A percentile compares a stretch with the other conserved stretches of the same genome.
phyloP scores from a whole-genome alignment of 2,329 filamentous ascomycete species.

The Calcarisporium arbuscula region DNA sequence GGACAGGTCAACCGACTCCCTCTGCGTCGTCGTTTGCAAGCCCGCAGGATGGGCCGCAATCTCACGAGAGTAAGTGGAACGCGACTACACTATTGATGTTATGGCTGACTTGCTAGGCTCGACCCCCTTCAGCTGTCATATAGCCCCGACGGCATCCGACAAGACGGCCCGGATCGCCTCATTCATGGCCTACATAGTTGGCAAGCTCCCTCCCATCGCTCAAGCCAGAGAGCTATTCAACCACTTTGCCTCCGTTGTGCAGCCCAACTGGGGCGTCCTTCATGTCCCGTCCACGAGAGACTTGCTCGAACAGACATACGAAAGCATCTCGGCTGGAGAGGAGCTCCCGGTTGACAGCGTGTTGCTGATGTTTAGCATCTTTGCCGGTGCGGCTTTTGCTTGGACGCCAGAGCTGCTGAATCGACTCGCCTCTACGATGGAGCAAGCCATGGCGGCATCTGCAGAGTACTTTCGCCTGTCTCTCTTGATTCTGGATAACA shows the following conservation, averaged over 20 bases:
- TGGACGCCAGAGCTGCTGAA: conserved; percentile 3
- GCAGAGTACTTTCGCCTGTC: conserved; percentile 1
- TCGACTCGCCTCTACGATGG: not conserved
- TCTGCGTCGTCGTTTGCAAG: too few relatives aligned
- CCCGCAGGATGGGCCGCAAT: too few relatives aligned
- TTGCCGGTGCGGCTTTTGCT: conserved; percentile 3
- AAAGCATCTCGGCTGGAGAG: too few relatives aligned
- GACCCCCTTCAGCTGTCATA: too few relatives aligned
- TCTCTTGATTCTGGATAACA: conserved; percentile 3
- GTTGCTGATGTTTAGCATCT: conserved; percentile 6
- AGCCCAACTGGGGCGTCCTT: conserved; percentile 6
- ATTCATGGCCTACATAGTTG: too few relatives aligned
- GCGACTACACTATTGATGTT: too few relatives aligned
- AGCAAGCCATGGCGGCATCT: conserved; percentile 2
- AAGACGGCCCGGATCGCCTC: too few relatives aligned
- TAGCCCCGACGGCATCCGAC: too few relatives aligned
- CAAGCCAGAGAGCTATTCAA: conserved; percentile 3
- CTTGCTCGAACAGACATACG: conserved; percentile 6
- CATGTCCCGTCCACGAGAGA: conserved; percentile 4
- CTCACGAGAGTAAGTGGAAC: too few relatives aligned
- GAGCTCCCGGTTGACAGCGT: not conserved
- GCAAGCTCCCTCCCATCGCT: conserved; percentile 1
- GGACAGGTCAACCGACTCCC: too few relatives aligned
- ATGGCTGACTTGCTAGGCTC: too few relatives aligned
- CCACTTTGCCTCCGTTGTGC: conserved; percentile 3